Percentiles rank a stretch among this genome's conserved stretches.
These are phyloP conservation scores for Pilasporangium apinafurcum DNA, from an alignment of 352 stramenopile species.

Conservation along the genomic window DNA sequence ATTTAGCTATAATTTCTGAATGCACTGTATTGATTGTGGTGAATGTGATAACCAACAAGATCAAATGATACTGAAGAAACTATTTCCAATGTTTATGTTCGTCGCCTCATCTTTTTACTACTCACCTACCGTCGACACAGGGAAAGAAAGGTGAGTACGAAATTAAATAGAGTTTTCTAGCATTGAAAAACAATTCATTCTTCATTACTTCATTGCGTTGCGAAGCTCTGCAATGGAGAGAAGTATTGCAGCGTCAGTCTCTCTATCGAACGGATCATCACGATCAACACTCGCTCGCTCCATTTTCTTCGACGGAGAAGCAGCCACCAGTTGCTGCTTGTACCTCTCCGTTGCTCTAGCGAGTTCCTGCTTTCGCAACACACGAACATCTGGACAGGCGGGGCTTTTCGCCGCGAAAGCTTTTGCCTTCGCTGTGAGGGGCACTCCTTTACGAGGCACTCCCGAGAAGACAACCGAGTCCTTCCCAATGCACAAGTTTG, in stretches of 20 bases:
- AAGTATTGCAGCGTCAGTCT: conserved; percentile 13
- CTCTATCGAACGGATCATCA: conserved; percentile 1
- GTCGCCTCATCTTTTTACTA: too few species aligned
- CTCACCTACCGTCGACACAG: too few species aligned
- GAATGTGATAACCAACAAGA: too few species aligned
- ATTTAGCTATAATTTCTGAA: too few species aligned
- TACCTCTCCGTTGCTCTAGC: conserved; percentile 43
- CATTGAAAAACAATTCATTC: too few species aligned
- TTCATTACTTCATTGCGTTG: not conserved
- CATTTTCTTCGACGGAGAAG: not conserved
- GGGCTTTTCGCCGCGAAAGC: conserved; percentile 23
- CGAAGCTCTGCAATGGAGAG: conserved; percentile 14
- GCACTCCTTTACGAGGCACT: conserved; percentile 34
- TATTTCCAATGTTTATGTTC: too few species aligned
- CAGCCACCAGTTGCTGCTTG: conserved; percentile 17
- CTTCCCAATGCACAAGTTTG: not conserved
- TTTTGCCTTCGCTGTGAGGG: conserved; percentile 35
- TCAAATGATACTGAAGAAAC: too few species aligned
- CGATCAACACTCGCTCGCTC: not conserved
- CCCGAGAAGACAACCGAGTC: conserved; percentile 17
- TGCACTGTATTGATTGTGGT: too few species aligned
- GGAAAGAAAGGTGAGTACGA: too few species aligned
- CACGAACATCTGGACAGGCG: conserved; percentile 44
- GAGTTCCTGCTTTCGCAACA: conserved; percentile 28
- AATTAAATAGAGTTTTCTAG: too few species aligned